These are phyloP conservation scores for Leucocoprinus leucothites DNA, from an alignment of 768 basidiomycete species.

Conservation along the genomic window DNA sequence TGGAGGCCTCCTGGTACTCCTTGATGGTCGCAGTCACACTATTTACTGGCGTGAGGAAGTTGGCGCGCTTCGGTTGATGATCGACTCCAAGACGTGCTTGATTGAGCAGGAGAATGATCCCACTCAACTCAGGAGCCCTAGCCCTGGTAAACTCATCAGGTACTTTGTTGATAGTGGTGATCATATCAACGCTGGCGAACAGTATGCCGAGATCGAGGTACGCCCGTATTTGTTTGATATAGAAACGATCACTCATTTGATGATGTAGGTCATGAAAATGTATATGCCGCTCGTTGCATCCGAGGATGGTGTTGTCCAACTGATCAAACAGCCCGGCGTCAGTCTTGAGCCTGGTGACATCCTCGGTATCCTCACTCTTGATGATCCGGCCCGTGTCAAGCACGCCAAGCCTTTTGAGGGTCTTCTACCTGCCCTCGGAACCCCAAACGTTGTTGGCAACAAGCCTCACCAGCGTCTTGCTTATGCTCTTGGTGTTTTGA, in stretches of 20 bases:
- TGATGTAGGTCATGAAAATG: conserved; percentile 92
- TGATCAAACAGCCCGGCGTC: conserved; percentile 98
- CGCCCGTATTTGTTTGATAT: conserved; percentile 17
- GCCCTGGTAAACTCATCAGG: conserved; percentile 93
- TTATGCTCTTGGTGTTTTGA: conserved; percentile 70
- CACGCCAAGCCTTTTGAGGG: conserved; percentile 99
- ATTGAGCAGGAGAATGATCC: conserved; percentile 99
- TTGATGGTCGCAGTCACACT: conserved; percentile 95
- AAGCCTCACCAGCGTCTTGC: conserved; percentile 87
- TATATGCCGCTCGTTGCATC: conserved; percentile 96
- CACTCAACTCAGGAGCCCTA: conserved; percentile 92
- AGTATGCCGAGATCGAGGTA: conserved; percentile 98
- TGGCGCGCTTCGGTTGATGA: conserved; percentile 86
- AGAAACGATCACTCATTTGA: conserved; percentile 7
- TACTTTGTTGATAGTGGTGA: conserved; percentile 97
- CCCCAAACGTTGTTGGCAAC: conserved; percentile 80
- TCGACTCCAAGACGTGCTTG: conserved; percentile 96
- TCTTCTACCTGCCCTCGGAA: conserved; percentile 83
- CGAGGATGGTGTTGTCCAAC: conserved; percentile 91
- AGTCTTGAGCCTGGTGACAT: conserved; percentile 97
- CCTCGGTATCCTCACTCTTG: conserved; percentile 92
- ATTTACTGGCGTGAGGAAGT: conserved; percentile 99
- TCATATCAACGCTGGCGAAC: conserved; percentile 93
- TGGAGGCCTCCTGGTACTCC: conserved; percentile 86
- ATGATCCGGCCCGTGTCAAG: conserved; percentile 94